Evolutionary conservation across 2,329 filamentous ascomycete genomes (phyloP).

Genomic region (Claviceps lovelessii): DNA sequence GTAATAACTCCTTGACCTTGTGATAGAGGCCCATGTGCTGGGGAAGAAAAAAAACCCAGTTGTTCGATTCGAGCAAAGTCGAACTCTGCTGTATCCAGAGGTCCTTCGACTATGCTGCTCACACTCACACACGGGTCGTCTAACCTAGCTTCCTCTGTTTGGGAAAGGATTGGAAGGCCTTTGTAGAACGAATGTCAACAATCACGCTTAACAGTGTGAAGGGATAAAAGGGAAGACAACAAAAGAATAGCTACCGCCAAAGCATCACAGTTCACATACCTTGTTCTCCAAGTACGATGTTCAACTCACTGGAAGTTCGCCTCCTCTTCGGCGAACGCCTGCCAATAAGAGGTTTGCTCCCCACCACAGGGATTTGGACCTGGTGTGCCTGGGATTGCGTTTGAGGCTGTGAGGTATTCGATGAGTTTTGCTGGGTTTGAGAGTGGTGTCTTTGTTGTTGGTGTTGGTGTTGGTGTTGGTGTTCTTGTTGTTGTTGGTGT

Average conservation of each 20-base stretch:
- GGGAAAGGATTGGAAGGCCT: constrained; percentile 15
- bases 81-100: constrained; percentile 19
- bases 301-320: constrained; percentile 20
- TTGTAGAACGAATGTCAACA: constrained; percentile 1
- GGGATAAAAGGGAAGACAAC: too few relatives aligned
- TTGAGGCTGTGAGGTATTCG: constrained; percentile 4
- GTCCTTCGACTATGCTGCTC: constrained; percentile 15
- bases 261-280: constrained; percentile 15
- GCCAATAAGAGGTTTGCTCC: constrained; percentile 7
- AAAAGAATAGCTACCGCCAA: too few relatives aligned
- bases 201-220: too few relatives aligned
- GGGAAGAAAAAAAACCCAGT: constrained; percentile 15
- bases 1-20: constrained; percentile 14
- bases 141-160: constrained; percentile 11
- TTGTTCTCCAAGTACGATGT: constrained; percentile 20
- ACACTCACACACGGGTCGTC: constrained; percentile 14
- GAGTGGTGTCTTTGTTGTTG: constrained; percentile 7
- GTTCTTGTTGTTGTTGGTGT: too few relatives aligned
- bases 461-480: constrained; percentile 1
- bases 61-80: constrained; percentile 21
- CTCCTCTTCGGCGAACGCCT: constrained; percentile 24
- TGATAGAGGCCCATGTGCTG: constrained; percentile 16
- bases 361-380: constrained; percentile 1
- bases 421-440: constrained; percentile 1
- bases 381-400: background rate